These are phyloP conservation scores for Gossypium herbaceum DNA, from an alignment of 345 rosid species.

Conservation along the genomic window DNA sequence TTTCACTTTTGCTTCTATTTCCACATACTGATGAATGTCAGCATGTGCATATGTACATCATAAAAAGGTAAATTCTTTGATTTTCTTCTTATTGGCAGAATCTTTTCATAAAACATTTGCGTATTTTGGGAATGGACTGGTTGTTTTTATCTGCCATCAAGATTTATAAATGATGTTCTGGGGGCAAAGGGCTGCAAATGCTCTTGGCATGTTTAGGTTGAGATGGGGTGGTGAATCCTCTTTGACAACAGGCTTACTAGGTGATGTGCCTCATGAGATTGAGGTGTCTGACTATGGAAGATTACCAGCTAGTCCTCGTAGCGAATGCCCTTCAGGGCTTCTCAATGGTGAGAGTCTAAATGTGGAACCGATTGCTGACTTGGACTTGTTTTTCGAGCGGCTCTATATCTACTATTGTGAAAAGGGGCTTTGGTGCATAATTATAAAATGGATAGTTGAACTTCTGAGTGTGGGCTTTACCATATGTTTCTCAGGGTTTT, in stretches of 20 bases:
- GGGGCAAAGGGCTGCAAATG: conserved; percentile 57
- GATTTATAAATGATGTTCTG: conserved; percentile 78
- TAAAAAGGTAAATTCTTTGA: conserved; percentile 11
- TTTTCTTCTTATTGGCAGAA: conserved; percentile 13
- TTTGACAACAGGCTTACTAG: conserved; percentile 72
- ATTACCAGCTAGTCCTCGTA: conserved; percentile 82
- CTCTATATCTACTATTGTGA: conserved; percentile 89
- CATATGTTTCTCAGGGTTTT: conserved; percentile 89
- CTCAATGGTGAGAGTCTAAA: conserved; percentile 87
- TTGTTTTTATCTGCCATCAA: conserved; percentile 44
- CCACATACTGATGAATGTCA: not conserved
- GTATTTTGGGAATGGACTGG: conserved; percentile 76
- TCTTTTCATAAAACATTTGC: conserved; percentile 23
- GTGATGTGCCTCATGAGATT: conserved; percentile 75
- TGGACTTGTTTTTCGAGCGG: conserved; percentile 91
- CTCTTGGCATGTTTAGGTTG: conserved; percentile 61
- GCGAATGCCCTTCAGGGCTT: conserved; percentile 92
- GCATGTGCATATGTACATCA: not conserved
- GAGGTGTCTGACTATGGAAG: conserved; percentile 84
- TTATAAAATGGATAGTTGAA: conserved; percentile 93
- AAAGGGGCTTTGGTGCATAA: conserved; percentile 94
- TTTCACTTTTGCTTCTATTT: not conserved
- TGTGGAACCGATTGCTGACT: conserved; percentile 75
- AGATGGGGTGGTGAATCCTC: conserved; percentile 67
- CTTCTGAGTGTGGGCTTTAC: conserved; percentile 84